A percentile compares a stretch with the other conserved stretches of the same genome.
phyloP scores from a whole-genome alignment of 1,284 basidiomycete genomes.

The Malassezia equina region DNA sequence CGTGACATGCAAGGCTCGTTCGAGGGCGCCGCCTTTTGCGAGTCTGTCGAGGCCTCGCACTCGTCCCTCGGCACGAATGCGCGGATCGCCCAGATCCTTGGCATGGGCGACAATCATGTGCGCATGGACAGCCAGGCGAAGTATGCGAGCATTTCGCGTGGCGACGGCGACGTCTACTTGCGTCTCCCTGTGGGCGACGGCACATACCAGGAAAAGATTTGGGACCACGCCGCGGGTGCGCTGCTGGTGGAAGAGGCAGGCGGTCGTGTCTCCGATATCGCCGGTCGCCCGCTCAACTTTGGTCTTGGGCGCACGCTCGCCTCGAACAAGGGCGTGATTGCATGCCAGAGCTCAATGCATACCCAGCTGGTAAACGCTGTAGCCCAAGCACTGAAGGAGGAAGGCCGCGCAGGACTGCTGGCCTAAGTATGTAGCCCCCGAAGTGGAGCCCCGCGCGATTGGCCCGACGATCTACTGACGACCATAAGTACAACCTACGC shows the following conservation, averaged over 20 bases:
- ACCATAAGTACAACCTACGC: constrained; percentile 15
- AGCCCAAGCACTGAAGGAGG: constrained; percentile 57
- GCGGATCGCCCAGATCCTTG: constrained; percentile 62
- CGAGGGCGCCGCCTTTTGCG: constrained; percentile 63
- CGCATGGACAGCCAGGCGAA: constrained; percentile 98
- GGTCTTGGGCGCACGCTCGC: constrained; percentile 74
- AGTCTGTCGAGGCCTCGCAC: constrained; percentile 87
- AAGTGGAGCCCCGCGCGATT: not conserved
- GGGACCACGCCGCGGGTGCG: constrained; percentile 86
- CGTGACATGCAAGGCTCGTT: constrained; percentile 33
- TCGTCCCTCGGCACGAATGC: constrained; percentile 73
- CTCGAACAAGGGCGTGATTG: constrained; percentile 78
- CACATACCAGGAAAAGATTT: constrained; percentile 78
- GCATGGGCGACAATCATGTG: constrained; percentile 57
- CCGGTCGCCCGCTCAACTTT: constrained; percentile 72
- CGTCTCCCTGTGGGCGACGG: constrained; percentile 72
- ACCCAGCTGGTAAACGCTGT: constrained; percentile 64
- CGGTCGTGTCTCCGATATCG: constrained; percentile 71
- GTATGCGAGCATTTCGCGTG: constrained; percentile 75
- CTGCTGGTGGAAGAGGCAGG: constrained; percentile 82
- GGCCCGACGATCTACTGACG: not conserved
- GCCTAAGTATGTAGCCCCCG: not conserved
- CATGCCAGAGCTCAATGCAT: constrained; percentile 61
- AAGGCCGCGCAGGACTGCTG: constrained; percentile 35
- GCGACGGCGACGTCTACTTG: constrained; percentile 80